Evolutionary conservation across 2,329 filamentous ascomycete species (phyloP).

Genomic region (Bisporella sp.): DNA sequence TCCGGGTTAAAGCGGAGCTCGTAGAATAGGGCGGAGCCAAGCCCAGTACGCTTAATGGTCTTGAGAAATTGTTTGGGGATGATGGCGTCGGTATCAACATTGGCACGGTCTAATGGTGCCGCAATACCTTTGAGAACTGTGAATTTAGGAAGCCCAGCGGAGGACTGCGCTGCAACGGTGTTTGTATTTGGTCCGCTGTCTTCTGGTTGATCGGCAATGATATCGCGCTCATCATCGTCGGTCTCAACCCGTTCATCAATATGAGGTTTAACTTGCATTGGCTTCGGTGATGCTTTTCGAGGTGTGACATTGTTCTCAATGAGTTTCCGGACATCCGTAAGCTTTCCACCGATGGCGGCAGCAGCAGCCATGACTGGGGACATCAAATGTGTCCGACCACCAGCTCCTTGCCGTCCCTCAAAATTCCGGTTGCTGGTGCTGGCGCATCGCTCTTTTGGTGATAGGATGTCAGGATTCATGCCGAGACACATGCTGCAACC

Average conservation of each 20-base stretch:
- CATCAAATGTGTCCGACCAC: slow-evolving; percentile 89
- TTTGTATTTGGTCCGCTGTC: slow-evolving; percentile 62
- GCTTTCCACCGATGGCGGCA: slow-evolving; percentile 80
- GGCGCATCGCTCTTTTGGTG: slow-evolving; percentile 87
- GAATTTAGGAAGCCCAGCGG: slow-evolving; percentile 75
- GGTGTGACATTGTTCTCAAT: slow-evolving; percentile 44
- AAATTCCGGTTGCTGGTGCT: slow-evolving; percentile 97
- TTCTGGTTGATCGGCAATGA: slow-evolving; percentile 50
- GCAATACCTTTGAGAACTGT: slow-evolving; percentile 77
- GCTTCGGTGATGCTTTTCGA: slow-evolving; percentile 17
- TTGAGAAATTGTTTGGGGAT: slow-evolving; percentile 99
- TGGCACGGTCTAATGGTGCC: slow-evolving; percentile 78
- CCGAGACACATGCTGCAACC: slow-evolving; percentile 98
- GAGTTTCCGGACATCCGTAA: slow-evolving; percentile 83
- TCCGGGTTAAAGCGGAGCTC: slow-evolving; percentile 71
- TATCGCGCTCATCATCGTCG: slow-evolving; percentile 46
- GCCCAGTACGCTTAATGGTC: slow-evolving; percentile 95
- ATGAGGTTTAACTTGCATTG: slow-evolving; percentile 34
- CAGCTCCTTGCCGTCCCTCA: slow-evolving; percentile 89
- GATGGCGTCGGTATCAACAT: slow-evolving; percentile 98
- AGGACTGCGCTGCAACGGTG: slow-evolving; percentile 41
- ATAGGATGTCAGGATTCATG: slow-evolving; percentile 97
- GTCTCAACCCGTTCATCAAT: slow-evolving; percentile 45
- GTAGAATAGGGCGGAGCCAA: slow-evolving; percentile 83
- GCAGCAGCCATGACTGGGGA: slow-evolving; percentile 96